phyloP scores from a whole-genome alignment of 2,329 filamentous ascomycete species.

The Geosmithia morbida region DNA sequence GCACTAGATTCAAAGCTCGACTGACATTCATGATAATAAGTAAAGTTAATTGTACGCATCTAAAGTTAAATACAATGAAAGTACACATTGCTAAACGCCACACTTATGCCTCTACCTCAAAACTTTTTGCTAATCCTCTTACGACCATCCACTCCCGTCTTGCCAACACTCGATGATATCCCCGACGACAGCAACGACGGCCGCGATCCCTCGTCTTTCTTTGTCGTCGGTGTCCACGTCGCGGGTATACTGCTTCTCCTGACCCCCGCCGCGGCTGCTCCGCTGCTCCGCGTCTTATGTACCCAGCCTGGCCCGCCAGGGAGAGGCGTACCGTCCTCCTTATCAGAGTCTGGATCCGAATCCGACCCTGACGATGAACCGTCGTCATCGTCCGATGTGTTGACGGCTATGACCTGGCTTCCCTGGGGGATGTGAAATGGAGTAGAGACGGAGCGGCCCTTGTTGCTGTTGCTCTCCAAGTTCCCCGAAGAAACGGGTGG shows the following conservation, averaged over 20 bases:
- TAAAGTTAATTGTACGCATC: too few species aligned
- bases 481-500: conserved; percentile 5
- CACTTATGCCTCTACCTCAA: not conserved
- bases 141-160: not conserved
- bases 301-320: conserved; percentile 2
- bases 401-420: conserved; percentile 2
- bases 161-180: not conserved
- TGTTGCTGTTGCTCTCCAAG: not conserved
- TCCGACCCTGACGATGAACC: not conserved
- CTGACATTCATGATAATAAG: too few species aligned
- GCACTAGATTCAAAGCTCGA: too few species aligned
- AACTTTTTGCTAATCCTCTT: not conserved
- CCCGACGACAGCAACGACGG: not conserved
- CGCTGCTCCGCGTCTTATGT: not conserved
- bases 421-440: conserved; percentile 1
- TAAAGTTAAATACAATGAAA: not conserved
- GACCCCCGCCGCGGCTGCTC: not conserved
- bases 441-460: not conserved
- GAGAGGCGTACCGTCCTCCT: conserved; percentile 1
- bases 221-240: not conserved
- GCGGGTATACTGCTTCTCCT: not conserved
- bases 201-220: not conserved
- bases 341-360: not conserved
- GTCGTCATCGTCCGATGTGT: not conserved
- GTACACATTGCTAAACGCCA: not conserved